A percentile compares a stretch with the other conserved stretches of the same genome.
phyloP scores from a whole-genome alignment of 1,284 basidiomycete genomes.

The Apiotrichum brassicae region DNA sequence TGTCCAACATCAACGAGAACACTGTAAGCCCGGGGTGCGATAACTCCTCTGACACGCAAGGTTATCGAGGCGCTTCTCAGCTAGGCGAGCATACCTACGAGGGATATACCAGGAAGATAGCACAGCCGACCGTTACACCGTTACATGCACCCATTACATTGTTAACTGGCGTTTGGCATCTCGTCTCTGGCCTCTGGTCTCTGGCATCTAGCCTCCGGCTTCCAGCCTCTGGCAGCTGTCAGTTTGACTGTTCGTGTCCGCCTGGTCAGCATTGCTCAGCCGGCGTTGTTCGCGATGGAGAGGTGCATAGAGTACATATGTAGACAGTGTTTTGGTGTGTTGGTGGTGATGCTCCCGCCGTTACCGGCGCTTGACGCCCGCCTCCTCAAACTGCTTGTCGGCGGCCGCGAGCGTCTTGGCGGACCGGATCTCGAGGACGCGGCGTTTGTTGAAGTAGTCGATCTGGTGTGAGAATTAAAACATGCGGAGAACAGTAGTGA shows the following conservation, averaged over 20 bases:
- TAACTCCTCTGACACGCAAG: constrained; percentile 14
- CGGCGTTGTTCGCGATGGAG: constrained; percentile 4
- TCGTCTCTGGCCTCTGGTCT: too few species aligned
- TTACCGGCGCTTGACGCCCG: constrained; percentile 4
- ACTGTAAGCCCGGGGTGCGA: constrained; percentile 26
- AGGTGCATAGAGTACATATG: constrained; percentile 11
- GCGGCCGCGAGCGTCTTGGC: constrained; percentile 43
- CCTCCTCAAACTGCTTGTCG: constrained; percentile 22
- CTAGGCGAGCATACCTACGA: constrained; percentile 8
- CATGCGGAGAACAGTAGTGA: too few species aligned
- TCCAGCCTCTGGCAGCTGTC: too few species aligned
- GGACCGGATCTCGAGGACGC: constrained; percentile 45
- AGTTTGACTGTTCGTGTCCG: too few species aligned
- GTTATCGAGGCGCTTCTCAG: constrained; percentile 45
- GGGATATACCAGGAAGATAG: too few species aligned
- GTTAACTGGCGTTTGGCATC: too few species aligned
- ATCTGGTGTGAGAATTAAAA: constrained; percentile 35
- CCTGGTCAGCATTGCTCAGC: too few species aligned
- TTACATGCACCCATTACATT: too few species aligned
- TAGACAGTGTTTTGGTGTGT: background rate
- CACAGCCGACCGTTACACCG: too few species aligned
- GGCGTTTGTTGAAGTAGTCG: constrained; percentile 50
- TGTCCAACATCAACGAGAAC: constrained; percentile 43
- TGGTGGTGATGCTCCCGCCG: background rate
- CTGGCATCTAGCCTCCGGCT: too few species aligned